Evolutionary conservation across 495 filamentous ascomycete species (phyloP).

Genomic region (Ramalina intermedia): DNA sequence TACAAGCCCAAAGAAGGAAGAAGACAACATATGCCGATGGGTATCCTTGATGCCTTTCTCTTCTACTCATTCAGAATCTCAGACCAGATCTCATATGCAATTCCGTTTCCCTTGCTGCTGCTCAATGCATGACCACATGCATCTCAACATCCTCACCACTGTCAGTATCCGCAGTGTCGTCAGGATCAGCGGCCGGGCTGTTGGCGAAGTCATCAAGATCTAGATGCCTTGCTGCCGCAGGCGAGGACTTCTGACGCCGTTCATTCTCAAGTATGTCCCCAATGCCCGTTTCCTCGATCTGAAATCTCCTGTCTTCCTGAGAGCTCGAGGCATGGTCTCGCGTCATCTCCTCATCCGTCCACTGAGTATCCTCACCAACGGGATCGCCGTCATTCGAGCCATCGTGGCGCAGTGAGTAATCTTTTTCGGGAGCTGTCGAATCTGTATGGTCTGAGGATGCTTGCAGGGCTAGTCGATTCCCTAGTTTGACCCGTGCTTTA

Average conservation of each 20-base stretch:
- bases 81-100: not conserved
- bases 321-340: not conserved
- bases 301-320: not conserved
- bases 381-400: not conserved
- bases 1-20: not conserved
- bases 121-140: conserved; percentile 3
- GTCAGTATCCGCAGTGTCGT: conserved; percentile 19
- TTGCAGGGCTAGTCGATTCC: conserved; percentile 66
- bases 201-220: conserved; percentile 13
- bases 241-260: not conserved
- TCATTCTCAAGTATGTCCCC: not conserved
- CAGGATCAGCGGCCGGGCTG: conserved; percentile 14
- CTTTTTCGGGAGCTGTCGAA: conserved; percentile 1
- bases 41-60: not conserved
- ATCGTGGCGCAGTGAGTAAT: not conserved
- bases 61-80: not conserved
- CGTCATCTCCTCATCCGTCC: not conserved
- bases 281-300: not conserved
- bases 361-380: conserved; percentile 1
- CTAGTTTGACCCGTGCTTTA: conserved; percentile 73
- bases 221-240: conserved; percentile 2
- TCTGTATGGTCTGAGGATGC: conserved; percentile 11
- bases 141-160: conserved; percentile 24
- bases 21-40: not conserved
- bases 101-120: not conserved